Evolutionary conservation across 2,329 filamentous ascomycete species (phyloP), one percentile per base, ranked within the genome.

Genomic region (Falciphora oryzae): DNA sequence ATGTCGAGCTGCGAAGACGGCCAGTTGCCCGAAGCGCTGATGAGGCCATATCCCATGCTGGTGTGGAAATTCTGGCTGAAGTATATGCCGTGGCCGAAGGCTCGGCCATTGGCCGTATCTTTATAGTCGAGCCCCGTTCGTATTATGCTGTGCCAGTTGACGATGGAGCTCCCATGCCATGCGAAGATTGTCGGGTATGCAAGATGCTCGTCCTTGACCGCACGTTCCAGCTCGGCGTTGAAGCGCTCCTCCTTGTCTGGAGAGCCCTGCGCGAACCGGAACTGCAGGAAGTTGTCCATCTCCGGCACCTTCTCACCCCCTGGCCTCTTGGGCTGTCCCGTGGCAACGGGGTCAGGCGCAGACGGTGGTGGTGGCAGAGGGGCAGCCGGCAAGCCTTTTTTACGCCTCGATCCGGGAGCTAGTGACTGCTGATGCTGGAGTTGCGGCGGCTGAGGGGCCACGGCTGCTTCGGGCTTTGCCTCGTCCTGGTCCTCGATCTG

Each of bases 91-190:
- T 97, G 66, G 0, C 93, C 93, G 70, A 69, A 92, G 1, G 88
- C 79, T 66, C 93, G 85, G 0, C 93, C 93, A 73, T 94, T 77
- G 0, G 73, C 57, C 0, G 78, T 76, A 1, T 83, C 75, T 5
- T 85, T 83, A 76, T 88, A 97, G 73, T 96, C 85, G 7, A 97
- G 79, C 0, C 93, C 93, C 66, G 89, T 86, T 38, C 93, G 86
- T 67, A 97, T 86, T 70, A 97, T 97, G 70, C 89, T 90, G 75
- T 97, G 93, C 93, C 93, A 97, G 70, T 96, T 97, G 3, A 75
- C 68, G 3, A 96, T 68, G 0, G 78, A 74, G 70, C 91, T 96
- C 7, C 93, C 93, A 73, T 97, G 93, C 88, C 90, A 97, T 0
- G 91, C 92, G 71, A 96, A 92, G 1, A 97, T 75, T 0, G 91